phyloP scores from a whole-genome alignment of 495 filamentous ascomycete species.

The Amphirosellinia nigrospora region DNA sequence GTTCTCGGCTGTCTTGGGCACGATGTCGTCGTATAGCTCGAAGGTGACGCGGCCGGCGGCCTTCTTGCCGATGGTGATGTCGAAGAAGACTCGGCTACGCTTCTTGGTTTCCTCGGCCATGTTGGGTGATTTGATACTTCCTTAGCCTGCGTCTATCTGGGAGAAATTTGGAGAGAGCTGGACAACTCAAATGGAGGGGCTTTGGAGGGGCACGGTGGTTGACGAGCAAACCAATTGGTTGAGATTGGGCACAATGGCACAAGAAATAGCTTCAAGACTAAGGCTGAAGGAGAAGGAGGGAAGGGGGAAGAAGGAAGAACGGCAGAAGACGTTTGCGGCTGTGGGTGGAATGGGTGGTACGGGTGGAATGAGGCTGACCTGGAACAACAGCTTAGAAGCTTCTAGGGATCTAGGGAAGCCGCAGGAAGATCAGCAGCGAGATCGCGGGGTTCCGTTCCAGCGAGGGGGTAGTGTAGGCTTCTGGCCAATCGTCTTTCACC shows the following conservation, averaged over 20 bases:
- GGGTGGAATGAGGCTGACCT: slow-evolving; percentile 20
- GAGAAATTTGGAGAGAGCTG: not conserved
- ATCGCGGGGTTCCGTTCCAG: slow-evolving; percentile 16
- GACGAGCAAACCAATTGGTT: slow-evolving; percentile 3
- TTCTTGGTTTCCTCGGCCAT: slow-evolving; percentile 51
- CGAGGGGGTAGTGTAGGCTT: slow-evolving; percentile 12
- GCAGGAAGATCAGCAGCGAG: not conserved
- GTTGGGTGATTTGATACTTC: not conserved
- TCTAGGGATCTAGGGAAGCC: slow-evolving; percentile 23
- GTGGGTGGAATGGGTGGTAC: too few relatives aligned
- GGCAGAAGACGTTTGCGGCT: not conserved
- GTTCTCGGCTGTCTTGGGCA: slow-evolving; percentile 94
- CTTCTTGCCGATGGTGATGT: slow-evolving; percentile 78
- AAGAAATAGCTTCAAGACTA: not conserved
- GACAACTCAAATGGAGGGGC: not conserved
- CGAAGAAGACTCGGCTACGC: slow-evolving; percentile 84
- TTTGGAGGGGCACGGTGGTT: slow-evolving; percentile 5
- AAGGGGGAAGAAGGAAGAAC: not conserved
- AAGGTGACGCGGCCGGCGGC: slow-evolving; percentile 76
- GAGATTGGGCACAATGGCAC: not conserved
- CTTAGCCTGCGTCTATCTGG: not conserved
- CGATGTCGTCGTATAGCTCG: slow-evolving; percentile 88
- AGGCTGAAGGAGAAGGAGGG: not conserved
- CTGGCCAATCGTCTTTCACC: slow-evolving; percentile 23
- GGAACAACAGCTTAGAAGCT: slow-evolving; percentile 22